Evolutionary conservation across 2,329 filamentous ascomycete species (phyloP), one percentile per base, ranked within the genome.

Genomic region (Corinectria fuckeliana): DNA sequence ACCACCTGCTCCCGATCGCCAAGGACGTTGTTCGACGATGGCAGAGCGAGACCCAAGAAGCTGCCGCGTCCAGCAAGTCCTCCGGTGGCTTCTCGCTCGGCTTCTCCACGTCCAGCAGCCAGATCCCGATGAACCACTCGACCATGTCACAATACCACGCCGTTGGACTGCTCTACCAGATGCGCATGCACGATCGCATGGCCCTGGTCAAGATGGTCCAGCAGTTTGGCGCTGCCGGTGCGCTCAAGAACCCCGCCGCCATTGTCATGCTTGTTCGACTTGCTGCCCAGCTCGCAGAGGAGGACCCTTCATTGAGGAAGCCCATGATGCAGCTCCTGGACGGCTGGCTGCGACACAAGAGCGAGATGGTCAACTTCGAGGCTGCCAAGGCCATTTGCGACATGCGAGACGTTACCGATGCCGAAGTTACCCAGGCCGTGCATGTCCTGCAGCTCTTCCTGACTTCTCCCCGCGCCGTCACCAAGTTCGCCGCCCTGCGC

Each of bases 201-300:
- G 93, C 95, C 20, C 81, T 99, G 70, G 94, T 98, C 61, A 99
- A 99, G 85, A 98, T 99, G 95, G 94, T 99, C n/a, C 95, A 99
- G 81, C 95, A 99, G 77, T 98, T 97, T 75, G 93, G 93, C 51
- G 89, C 90, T 52, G 87, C 93, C 14, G 95, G 95, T 58, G 92
- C 92, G 10, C 90, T 98, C 63, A 98, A 97, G 87, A 97, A 91
- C 77, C 93, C 95, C 18, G 92, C 94, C 60, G 95, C 93, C 30
- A 90, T 93, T 58, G 88, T 99, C 50, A 89, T 99, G 86, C 85
- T 99, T 25, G 95, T 99, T 55, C 87, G 95, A 68, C 81, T 99
- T 65, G 95, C 95, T 30, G 92, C 94, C 39, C 95, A 97, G 81
- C 83, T 99, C 63, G 94, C 94, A 28, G 93, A 97, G 75, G 95